A percentile compares a stretch with the other conserved stretches of the same genome.
Conservation (phyloP, 768 basidiomycete species). For the Crassisporium funariophilum region DNA sequence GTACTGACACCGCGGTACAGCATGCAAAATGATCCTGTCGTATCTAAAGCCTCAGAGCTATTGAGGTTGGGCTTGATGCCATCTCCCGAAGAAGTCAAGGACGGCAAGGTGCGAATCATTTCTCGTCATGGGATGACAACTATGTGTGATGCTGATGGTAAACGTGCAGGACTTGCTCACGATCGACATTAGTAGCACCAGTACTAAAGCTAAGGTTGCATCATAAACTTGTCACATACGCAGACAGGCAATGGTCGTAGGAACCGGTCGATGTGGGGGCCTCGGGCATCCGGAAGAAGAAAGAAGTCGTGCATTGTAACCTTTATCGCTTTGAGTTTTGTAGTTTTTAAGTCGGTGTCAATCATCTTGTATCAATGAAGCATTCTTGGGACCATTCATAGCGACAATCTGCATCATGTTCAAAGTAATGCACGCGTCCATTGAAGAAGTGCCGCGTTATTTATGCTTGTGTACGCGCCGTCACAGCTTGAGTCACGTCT, state of each 20-base stretch:
- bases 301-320: no score
- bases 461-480: conserved; percentile 16
- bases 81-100: conserved; percentile 67
- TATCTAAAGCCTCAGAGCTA: conserved; percentile 77
- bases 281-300: no score
- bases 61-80: conserved; percentile 83
- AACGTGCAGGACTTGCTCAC: conserved; percentile 39
- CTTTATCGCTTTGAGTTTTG: no score
- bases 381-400: no score
- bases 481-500: conserved; percentile 7
- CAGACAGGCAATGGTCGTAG: not conserved
- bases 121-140: not conserved
- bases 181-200: conserved; percentile 41
- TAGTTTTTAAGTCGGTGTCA: no score
- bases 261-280: no score
- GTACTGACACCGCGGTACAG: conserved; percentile 34
- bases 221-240: conserved; percentile 3
- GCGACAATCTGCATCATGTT: no score
- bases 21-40: conserved; percentile 84
- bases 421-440: no score
- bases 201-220: conserved; percentile 27
- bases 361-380: no score
- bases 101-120: conserved; percentile 59
- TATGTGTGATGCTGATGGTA: conserved; percentile 6
- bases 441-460: conserved; percentile 21